Conservation (phyloP, 1,139 yeast species). For the Zhuliangozyma blackwelliae region DNA sequence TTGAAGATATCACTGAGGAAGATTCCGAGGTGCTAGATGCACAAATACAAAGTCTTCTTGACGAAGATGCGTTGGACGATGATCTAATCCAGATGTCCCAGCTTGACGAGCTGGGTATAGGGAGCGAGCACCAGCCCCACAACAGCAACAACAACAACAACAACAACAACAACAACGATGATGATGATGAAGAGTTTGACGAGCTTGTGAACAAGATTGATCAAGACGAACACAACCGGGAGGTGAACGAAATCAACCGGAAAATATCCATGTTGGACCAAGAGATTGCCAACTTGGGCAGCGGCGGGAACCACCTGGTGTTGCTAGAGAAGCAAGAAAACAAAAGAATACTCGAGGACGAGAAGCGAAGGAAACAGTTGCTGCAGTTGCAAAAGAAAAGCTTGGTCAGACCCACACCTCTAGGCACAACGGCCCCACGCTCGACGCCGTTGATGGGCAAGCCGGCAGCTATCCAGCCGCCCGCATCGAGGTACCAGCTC, state of each 20-base stretch:
- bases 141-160: conserved; percentile 31
- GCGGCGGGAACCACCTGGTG: conserved; percentile 33
- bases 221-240: conserved; percentile 12
- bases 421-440: conserved; percentile 5
- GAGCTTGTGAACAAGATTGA: conserved; percentile 17
- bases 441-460: conserved; percentile 38
- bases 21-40: conserved; percentile 32
- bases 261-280: conserved; percentile 33
- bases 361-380: conserved; percentile 18
- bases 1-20: conserved; percentile 35
- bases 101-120: conserved; percentile 27
- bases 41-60: conserved; percentile 32
- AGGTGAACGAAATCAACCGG: conserved; percentile 18
- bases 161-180: conserved; percentile 31
- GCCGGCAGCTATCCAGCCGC: conserved; percentile 47
- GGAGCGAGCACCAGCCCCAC: conserved; percentile 34
- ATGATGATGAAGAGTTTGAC: conserved; percentile 9
- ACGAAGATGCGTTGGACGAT: conserved; percentile 18
- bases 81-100: conserved; percentile 17
- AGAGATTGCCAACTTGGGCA: conserved; percentile 38
- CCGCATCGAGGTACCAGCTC: conserved; percentile 31
- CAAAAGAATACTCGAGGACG: conserved; percentile 19
- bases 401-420: too few species aligned
- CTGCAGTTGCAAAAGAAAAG: conserved; percentile 14
- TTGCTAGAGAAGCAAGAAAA: conserved; percentile 21